phyloP scores from a whole-genome alignment of 1,139 yeast genomes.

The Saccharomyces pastorianus region DNA sequence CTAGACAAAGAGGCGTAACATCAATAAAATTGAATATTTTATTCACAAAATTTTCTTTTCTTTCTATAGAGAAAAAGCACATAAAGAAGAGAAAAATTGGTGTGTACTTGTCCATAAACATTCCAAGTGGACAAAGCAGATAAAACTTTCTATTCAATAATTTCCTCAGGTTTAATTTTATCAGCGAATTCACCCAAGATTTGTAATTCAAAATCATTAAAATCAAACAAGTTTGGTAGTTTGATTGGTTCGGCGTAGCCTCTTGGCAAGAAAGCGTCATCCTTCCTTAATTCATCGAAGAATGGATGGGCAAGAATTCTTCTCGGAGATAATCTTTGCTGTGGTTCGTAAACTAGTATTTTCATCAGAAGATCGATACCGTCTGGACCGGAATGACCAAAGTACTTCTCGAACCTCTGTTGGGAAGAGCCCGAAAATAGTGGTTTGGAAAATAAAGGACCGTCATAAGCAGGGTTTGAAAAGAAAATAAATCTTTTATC shows the following conservation, averaged over 20 bases:
- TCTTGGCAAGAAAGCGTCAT: constrained; percentile 52
- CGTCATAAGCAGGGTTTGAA: constrained; percentile 51
- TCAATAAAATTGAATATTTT: neutral
- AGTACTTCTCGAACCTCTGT: constrained; percentile 59
- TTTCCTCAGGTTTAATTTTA: constrained; percentile 19
- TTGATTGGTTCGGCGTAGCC: constrained; percentile 33
- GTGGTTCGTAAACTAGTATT: constrained; percentile 68
- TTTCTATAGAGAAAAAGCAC: neutral
- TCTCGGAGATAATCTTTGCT: constrained; percentile 55
- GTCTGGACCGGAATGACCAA: constrained; percentile 59
- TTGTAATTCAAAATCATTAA: constrained; percentile 36
- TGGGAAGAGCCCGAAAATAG: constrained; percentile 52
- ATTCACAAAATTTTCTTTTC: neutral
- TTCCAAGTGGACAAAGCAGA: neutral
- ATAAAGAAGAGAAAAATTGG: neutral
- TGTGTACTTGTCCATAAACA: neutral
- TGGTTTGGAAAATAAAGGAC: constrained; percentile 64
- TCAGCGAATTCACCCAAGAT: constrained; percentile 33
- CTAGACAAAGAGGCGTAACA: neutral
- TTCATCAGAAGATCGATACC: constrained; percentile 65
- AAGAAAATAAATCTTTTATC: no score
- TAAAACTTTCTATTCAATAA: neutral
- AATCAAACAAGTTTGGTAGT: constrained; percentile 36
- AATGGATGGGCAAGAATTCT: constrained; percentile 63
- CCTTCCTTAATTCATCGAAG: constrained; percentile 57